Base-by-base conservation (phyloP, 108 stramenopile genomes). In the Nitzschia putrida region DNA sequence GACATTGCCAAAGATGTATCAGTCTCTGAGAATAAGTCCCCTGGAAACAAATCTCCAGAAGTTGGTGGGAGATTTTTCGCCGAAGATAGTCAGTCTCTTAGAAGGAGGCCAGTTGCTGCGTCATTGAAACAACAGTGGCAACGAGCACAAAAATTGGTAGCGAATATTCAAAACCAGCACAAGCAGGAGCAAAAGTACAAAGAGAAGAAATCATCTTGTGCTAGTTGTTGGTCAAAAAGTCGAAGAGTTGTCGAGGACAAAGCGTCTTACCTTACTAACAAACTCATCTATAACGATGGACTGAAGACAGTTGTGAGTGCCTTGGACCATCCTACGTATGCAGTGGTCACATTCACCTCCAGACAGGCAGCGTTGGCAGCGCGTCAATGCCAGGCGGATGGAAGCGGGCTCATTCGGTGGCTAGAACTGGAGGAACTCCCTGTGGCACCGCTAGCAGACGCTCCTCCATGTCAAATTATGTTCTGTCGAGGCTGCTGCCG, bases 331-430 rank as follows among this genome's bases (percentile, higher is more conserved):
- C 72, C 72, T 6, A 89, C 88, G 2, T 95, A 88, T 78, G 88
- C 88, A 7, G 89, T 95, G 34, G 88, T 95, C 0, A 95, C 93
- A 10, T 68, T 74, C 52, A 89, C 88, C 0, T 86, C 83, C 26
- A 77, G 93, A 25, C 93, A 95, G 69, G 93, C 93, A 14, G 90
- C 93, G 7, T 78, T 90, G 24, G 87, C 92, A 18, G 93, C 91
- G 0, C 59, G 93, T 34, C 83, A 91, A 41, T 92, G 89, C 58
- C 61, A 85, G 37, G 77, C 79, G 0, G 93, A 95, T 79, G 93
- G 93, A 18, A 76, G 89, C 51, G 93, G 88, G n/a, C 72, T 73
- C 18, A 59, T 71, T 12, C 57, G 88, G 50, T 95, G 93, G 93
- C 58, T 71, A 16, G 76, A 80, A 34, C 61, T 83, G 6, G 65